Evolutionary conservation across 305 asterid genomes (phyloP), one percentile per base, ranked within the genome.

Genomic region (Striga hermonthica): DNA sequence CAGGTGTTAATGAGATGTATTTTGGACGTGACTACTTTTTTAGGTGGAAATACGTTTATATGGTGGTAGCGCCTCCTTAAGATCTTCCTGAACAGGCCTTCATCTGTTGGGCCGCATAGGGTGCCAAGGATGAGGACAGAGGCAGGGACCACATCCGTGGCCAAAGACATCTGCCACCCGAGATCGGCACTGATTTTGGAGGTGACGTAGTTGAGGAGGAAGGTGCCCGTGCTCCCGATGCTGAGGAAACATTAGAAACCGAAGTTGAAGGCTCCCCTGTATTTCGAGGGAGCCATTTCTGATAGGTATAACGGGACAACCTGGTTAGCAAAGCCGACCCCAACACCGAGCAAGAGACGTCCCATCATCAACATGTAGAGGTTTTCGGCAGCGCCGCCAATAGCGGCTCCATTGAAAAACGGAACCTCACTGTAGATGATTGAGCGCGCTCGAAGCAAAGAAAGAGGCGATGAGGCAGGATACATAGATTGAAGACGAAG

Each of bases 401-500:
- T 59, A 16, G 65, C 81, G 6, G 90, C 77, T 22, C 87, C 87
- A 5, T 58, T 15, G 9, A 84, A 57, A 66, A 75, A 79, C 8
- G 84, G 66, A 50, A 55, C 53, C 15, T 87, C 90, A 4, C 87
- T 87, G 0, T 69, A 9, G n/a, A 83, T 53, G 45, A 80, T 77
- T 3, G 89, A 79, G 0, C 72, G 68, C 67, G 5, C 77, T 69
- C 11, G 90, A 75, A 40, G 90, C 90, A 41, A 79, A 60, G 62
- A 84, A 73, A 41, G 87, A 66, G 52, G 90, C 80, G 40, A 81
- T 10, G 0, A 81, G 81, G 56, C 83, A 85, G 35, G 90, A 79
- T 41, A 81, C 45, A 58, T 87, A 83, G 11, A 86, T 76, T 0
- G 93, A 89, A 38, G 95, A 84, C 3, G 96, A 84, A 84, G n/a